Conservation (phyloP, 2,329 filamentous ascomycete genomes). For the Juglanconis juglandina region DNA sequence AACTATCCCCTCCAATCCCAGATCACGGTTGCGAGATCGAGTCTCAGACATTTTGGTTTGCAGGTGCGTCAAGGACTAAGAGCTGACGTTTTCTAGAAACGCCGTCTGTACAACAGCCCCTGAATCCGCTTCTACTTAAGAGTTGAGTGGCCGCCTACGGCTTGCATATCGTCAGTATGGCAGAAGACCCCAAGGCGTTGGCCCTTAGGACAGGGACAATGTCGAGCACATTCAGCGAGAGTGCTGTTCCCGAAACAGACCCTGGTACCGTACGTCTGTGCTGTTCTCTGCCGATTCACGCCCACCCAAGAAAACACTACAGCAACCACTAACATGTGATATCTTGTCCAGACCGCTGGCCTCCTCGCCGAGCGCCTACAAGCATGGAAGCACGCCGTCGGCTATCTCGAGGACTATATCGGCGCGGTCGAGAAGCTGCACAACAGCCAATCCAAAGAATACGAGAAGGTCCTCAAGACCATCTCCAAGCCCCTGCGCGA, state of each 20-base stretch:
- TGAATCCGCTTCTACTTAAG: background rate
- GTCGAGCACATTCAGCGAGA: slow-evolving; percentile 47
- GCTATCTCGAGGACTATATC: slow-evolving; percentile 88
- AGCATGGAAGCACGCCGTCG: slow-evolving; percentile 94
- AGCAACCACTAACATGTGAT: background rate
- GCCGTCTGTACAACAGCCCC: background rate
- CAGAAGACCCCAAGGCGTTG: slow-evolving; percentile 16
- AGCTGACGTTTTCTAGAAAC: slow-evolving; percentile 2
- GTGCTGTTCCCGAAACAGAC: slow-evolving; percentile 56
- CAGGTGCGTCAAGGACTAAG: slow-evolving; percentile 2
- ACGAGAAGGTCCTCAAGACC: slow-evolving; percentile 91
- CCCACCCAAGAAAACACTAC: background rate
- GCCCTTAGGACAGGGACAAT: slow-evolving; percentile 22
- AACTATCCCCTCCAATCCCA: background rate
- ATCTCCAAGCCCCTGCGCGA: slow-evolving; percentile 83
- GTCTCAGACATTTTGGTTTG: background rate
- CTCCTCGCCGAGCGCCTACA: slow-evolving; percentile 83
- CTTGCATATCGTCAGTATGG: slow-evolving; percentile 8
- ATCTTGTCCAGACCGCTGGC: slow-evolving; percentile 60
- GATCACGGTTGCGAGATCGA: background rate
- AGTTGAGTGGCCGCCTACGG: background rate
- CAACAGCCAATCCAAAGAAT: slow-evolving; percentile 83
- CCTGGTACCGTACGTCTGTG: slow-evolving; percentile 50
- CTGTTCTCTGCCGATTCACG: background rate
- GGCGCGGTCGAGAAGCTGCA: slow-evolving; percentile 81